These are phyloP conservation scores for Zygoascus biomembranicola DNA, from an alignment of 805 yeast species.

Conservation along the genomic window DNA sequence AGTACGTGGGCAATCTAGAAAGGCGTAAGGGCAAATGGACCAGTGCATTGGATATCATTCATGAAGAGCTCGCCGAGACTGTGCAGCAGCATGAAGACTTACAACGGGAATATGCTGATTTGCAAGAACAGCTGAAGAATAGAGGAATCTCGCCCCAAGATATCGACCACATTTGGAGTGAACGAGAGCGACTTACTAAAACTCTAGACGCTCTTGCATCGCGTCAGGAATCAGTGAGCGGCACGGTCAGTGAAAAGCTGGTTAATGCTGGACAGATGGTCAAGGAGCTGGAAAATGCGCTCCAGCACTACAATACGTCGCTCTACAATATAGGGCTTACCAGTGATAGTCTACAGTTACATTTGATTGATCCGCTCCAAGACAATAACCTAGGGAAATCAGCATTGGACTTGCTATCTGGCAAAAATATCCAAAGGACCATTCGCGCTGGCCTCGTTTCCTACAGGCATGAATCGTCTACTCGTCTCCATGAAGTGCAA, in stretches of 20 bases:
- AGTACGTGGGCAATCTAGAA: slow-evolving; percentile 62
- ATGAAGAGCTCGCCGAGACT: slow-evolving; percentile 42
- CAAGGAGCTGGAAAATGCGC: slow-evolving; percentile 35
- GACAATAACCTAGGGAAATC: slow-evolving; percentile 41
- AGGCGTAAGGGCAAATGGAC: slow-evolving; percentile 61
- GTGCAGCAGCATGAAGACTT: slow-evolving; percentile 35
- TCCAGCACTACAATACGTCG: slow-evolving; percentile 49
- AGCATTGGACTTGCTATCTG: slow-evolving; percentile 34
- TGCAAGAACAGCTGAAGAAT: slow-evolving; percentile 36
- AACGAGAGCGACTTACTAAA: slow-evolving; percentile 50
- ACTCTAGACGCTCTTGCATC: slow-evolving; percentile 40
- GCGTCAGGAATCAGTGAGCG: slow-evolving; percentile 40
- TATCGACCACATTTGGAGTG: slow-evolving; percentile 54
- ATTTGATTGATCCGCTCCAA: slow-evolving; percentile 34
- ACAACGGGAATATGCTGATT: slow-evolving; percentile 34
- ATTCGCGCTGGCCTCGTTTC: slow-evolving; percentile 32
- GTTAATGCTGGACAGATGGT: not conserved
- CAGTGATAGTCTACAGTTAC: slow-evolving; percentile 25
- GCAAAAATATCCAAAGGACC: slow-evolving; percentile 31
- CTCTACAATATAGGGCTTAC: slow-evolving; percentile 41
- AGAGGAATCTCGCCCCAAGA: slow-evolving; percentile 56
- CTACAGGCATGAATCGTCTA: slow-evolving; percentile 40
- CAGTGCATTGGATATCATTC: slow-evolving; percentile 45
- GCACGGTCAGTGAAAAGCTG: slow-evolving; percentile 37
- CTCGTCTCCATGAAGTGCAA: slow-evolving; percentile 40